Evolutionary conservation across 371 early-diverging fungal genomes (phyloP).

Genomic region (Mucor irregularis): DNA sequence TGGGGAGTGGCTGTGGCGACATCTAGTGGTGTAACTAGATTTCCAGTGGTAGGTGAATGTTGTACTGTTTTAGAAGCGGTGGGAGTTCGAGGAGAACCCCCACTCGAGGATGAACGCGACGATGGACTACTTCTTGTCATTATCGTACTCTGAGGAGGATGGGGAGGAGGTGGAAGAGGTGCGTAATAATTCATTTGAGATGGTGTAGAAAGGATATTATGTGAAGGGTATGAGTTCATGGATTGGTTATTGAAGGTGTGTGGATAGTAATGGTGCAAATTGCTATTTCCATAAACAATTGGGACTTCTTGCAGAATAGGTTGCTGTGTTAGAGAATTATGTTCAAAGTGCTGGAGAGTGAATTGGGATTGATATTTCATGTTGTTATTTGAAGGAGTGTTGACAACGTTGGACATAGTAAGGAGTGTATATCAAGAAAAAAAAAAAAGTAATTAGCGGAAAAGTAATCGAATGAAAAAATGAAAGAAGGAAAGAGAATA

Average conservation of each 20-base stretch:
- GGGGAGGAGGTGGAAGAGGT: not conserved
- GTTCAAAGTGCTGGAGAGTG: no score
- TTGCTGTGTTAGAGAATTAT: not conserved
- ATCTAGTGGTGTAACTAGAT: slow-evolving; percentile 14
- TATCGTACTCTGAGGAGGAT: no score
- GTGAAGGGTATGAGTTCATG: not conserved
- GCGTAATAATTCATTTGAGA: not conserved
- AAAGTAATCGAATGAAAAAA: no score
- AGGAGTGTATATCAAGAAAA: no score
- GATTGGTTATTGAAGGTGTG: not conserved
- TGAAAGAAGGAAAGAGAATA: not conserved
- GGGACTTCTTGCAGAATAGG: slow-evolving; percentile 1
- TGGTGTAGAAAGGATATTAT: no score
- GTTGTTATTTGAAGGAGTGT: no score
- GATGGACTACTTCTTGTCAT: no score
- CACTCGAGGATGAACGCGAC: no score
- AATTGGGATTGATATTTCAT: no score
- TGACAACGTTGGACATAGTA: no score
- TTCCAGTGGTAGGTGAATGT: not conserved
- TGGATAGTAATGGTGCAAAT: not conserved
- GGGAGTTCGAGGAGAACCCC: no score
- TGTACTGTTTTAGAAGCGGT: not conserved
- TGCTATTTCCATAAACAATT: not conserved
- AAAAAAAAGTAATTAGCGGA: no score
- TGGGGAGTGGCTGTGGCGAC: slow-evolving; percentile 6